Evolutionary conservation across 2,329 filamentous ascomycete species (phyloP).

Genomic region (Gnomoniopsis sp.): DNA sequence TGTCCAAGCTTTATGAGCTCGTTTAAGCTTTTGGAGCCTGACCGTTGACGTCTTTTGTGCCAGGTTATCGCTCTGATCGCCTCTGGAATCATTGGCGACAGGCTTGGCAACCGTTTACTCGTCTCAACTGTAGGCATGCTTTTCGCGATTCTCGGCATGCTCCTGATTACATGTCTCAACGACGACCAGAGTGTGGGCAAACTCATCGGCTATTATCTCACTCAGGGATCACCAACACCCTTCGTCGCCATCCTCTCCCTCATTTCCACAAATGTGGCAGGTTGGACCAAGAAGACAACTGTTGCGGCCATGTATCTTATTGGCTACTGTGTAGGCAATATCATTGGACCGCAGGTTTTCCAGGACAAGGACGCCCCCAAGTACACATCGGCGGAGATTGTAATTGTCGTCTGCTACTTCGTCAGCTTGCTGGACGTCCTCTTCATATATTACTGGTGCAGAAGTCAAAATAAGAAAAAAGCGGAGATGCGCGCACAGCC

Average conservation of each 20-base stretch:
- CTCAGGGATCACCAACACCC: conserved; percentile 54
- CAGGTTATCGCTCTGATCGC: conserved; percentile 24
- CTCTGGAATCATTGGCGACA: conserved; percentile 50
- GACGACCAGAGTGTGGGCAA: conserved; percentile 54
- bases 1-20: conserved; percentile 46
- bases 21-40: conserved; percentile 2
- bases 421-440: conserved; percentile 50
- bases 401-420: conserved; percentile 57
- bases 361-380: conserved; percentile 51
- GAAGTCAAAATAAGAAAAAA: conserved; percentile 57
- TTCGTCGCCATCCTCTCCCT: conserved; percentile 64
- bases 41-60: conserved; percentile 15
- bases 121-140: conserved; percentile 50
- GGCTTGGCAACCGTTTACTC: conserved; percentile 53
- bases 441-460: conserved; percentile 63
- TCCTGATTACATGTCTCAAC: conserved; percentile 62
- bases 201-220: conserved; percentile 64
- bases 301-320: conserved; percentile 52
- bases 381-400: conserved; percentile 62
- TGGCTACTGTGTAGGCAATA: conserved; percentile 51
- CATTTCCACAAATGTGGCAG: conserved; percentile 58
- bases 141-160: conserved; percentile 55
- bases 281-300: conserved; percentile 57
- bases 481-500: conserved; percentile 45
- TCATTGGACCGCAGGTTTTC: conserved; percentile 54